Conservation (phyloP, 768 basidiomycete species). For the Dacryopinax spathularia region DNA sequence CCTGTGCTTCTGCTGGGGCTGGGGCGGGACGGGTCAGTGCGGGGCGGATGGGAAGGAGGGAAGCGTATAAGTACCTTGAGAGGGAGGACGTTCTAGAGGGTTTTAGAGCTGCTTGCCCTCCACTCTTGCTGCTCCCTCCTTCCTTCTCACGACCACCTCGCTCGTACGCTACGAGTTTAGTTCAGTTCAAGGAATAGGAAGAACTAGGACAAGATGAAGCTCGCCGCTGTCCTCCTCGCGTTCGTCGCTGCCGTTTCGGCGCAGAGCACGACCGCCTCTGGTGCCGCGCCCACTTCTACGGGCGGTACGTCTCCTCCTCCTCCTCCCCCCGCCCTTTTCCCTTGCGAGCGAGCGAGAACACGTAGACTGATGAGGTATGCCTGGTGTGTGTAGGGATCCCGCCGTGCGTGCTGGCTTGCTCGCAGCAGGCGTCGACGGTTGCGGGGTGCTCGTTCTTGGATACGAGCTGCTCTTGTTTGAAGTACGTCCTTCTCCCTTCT, state of each 20-base stretch:
- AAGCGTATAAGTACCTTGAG: background rate
- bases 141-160: background rate
- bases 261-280: background rate
- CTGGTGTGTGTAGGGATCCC: background rate
- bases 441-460: background rate
- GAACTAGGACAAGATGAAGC: background rate
- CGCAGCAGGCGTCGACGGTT: background rate
- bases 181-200: too few relatives aligned
- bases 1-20: too few relatives aligned
- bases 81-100: too few relatives aligned
- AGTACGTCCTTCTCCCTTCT: background rate
- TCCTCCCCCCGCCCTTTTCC: too few relatives aligned
- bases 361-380: background rate
- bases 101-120: background rate
- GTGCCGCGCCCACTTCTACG: background rate
- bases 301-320: background rate
- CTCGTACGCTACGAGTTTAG: too few relatives aligned
- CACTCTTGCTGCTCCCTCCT: background rate
- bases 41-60: too few relatives aligned
- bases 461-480: background rate
- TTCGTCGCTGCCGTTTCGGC: background rate
- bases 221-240: background rate
- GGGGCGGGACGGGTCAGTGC: too few relatives aligned
- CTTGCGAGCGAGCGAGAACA: too few relatives aligned
- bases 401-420: background rate